Conservation (phyloP, 2,329 filamentous ascomycete genomes). For the Ceratocystiopsis brevicomis region DNA sequence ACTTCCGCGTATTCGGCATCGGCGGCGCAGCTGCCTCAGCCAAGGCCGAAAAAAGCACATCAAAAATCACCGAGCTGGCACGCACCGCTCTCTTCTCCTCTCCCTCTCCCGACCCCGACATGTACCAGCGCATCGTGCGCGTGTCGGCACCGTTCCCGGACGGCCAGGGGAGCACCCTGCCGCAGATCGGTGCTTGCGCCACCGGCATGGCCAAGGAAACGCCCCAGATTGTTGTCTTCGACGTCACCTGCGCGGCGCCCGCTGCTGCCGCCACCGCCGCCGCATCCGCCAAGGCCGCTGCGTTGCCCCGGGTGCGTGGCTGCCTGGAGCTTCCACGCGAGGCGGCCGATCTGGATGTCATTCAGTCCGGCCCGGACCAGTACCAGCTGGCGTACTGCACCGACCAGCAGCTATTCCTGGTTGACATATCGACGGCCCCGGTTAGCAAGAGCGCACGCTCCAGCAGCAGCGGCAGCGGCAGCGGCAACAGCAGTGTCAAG, state of each 20-base stretch:
- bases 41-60: conserved; percentile 15
- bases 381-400: conserved; percentile 67
- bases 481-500: too few species aligned
- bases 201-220: conserved; percentile 52
- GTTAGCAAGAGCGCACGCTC: conserved; percentile 15
- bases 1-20: conserved; percentile 61
- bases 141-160: conserved; percentile 28
- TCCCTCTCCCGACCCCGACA: conserved; percentile 27
- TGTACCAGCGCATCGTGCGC: conserved; percentile 41
- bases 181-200: conserved; percentile 57
- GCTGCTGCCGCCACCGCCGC: conserved; percentile 20
- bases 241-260: conserved; percentile 36
- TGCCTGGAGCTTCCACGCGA: conserved; percentile 33
- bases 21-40: conserved; percentile 15
- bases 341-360: conserved; percentile 52
- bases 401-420: conserved; percentile 51
- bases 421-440: conserved; percentile 19
- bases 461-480: conserved; percentile 15
- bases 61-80: conserved; percentile 28
- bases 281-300: neutral
- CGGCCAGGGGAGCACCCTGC: conserved; percentile 19
- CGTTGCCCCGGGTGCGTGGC: conserved; percentile 25
- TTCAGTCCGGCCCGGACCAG: conserved; percentile 38
- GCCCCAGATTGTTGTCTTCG: conserved; percentile 65
- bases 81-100: conserved; percentile 34